Percentiles rank a stretch among this genome's conserved stretches.
Conservation (phyloP, 306 rosid species). For the Argentina anserina region DNA sequence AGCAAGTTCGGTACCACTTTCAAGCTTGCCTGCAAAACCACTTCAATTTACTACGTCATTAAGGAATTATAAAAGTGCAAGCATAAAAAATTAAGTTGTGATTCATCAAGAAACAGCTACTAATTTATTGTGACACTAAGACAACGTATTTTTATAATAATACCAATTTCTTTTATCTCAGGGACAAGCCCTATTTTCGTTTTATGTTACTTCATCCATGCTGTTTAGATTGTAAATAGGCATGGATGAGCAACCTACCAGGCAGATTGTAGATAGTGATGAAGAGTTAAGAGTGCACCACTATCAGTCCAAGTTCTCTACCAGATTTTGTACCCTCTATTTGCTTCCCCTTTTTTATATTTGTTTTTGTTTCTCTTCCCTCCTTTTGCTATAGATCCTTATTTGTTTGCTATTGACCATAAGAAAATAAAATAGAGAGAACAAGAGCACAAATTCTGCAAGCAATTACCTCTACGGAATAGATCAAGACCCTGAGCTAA, state of each 20-base stretch:
- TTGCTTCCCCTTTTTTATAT: not conserved
- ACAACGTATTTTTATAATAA: not conserved
- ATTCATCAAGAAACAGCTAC: not conserved
- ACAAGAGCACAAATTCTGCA: not conserved
- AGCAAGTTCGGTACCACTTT: conserved; percentile 61
- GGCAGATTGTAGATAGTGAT: not conserved
- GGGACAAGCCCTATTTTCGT: not conserved
- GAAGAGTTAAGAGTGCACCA: not conserved
- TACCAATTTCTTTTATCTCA: not conserved
- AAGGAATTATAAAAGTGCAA: conserved; percentile 6
- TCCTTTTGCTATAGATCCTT: not conserved
- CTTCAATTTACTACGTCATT: conserved; percentile 19
- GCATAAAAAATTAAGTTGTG: not conserved
- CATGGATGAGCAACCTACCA: not conserved
- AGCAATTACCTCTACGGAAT: conserved; percentile 63
- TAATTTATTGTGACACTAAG: not conserved
- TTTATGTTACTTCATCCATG: not conserved
- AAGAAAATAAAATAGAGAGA: not conserved
- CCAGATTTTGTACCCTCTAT: not conserved
- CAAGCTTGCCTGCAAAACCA: conserved; percentile 63
- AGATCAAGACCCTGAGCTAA: conserved; percentile 83
- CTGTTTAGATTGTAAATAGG: not conserved
- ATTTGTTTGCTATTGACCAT: not conserved
- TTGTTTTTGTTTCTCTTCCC: not conserved
- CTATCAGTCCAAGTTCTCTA: not conserved